Base-by-base conservation (phyloP, 768 basidiomycete genomes). In the Mycena filopes region DNA sequence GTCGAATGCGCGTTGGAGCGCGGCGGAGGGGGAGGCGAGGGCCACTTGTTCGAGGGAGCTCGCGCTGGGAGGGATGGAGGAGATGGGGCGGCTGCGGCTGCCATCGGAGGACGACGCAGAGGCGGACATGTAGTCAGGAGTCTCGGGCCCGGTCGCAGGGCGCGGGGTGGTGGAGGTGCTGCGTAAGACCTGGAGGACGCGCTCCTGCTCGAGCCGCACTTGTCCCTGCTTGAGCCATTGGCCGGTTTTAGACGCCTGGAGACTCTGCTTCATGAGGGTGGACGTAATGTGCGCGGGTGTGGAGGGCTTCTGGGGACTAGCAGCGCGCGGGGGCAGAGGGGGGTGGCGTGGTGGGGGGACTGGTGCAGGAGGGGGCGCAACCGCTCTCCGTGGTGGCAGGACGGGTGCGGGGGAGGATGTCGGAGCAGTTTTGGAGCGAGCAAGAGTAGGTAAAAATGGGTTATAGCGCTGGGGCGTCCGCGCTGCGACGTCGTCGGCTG, bases 221-320 rank as follows among this genome's bases (percentile, higher is more conserved):
- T 93, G 89, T 0, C 86, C 88, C 50, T 86, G 85, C 75, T 92
- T 91, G 76, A 92, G 80, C 5, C 83, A 84, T 74, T 91, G 88
- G 1, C 86, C 92, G 0, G 86, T 84, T 71, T 91, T 91, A 61
- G 86, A 88, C 8, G 93, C 93, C 55, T 90, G 87, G 1, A 94
- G 78, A 23, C 87, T 88, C 75, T 93, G 91, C 63, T 85, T 84
- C 79, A 92, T 92, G n/a, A 92, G 77, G 0, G 84, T 82, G 13
- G 87, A 89, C 25, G 87, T 87, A 29, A 86, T 76, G 57, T 91
- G 89, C 0, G 76, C 67, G 2, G 79, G 55, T 2, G 79, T 68
- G 36, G 70, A 56, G 0, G 72, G 67, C 16, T 74, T 73, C 16
- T 71, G 71, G 18, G 71, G 68, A 49, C 63, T 71, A 29, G 65